Evolutionary conservation across 495 filamentous ascomycete species (phyloP), one percentile per base, ranked within the genome.

Genomic region (Bacidia rubella): DNA sequence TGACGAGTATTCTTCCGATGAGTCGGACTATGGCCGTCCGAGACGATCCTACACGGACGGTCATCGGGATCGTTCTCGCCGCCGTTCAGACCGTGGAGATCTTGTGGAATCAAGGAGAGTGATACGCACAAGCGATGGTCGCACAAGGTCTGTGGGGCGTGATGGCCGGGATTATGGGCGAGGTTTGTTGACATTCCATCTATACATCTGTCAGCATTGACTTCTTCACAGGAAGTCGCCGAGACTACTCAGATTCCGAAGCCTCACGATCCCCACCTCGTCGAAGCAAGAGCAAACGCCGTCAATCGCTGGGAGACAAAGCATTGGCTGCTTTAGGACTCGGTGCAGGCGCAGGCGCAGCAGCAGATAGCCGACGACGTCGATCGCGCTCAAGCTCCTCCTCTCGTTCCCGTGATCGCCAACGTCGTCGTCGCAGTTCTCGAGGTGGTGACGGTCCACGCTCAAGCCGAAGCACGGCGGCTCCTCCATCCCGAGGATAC

Each of bases 221-320:
- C 39, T 48, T 44, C 9, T 22, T 15, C 19, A 10, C n/a, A 58
- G 59, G 52, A 27, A 53, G 51, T 38, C 58, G 60, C 19, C 35
- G 57, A 11, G 43, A 59, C 41, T 61, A 61, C 24, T 62, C 59
- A n/a, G 60, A 62, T 25, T 63, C 60, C 7, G 61, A 62, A 47
- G 56, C 59, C 15, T 63, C 61, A 35, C 38, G 55, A 22, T 62
- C 61, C 11, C 61, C 61, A 40, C 58, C 43, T 15, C 60, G 47
- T 19, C 60, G 57, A 32, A 48, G 25, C 21, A 25, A 46, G 22
- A 17, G 15, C 12, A 24, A 67, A 65, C 63, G 75, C 52, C 68
- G 80, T 66, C 88, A 87, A 68, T 87, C 85, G 46, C 71, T 87
- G 45, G 76, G 85, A 35, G 83, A 88, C 60, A 75, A 76, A 57